phyloP scores from a whole-genome alignment of 139 green algal species.

The Tetratostichococcus sp. region DNA sequence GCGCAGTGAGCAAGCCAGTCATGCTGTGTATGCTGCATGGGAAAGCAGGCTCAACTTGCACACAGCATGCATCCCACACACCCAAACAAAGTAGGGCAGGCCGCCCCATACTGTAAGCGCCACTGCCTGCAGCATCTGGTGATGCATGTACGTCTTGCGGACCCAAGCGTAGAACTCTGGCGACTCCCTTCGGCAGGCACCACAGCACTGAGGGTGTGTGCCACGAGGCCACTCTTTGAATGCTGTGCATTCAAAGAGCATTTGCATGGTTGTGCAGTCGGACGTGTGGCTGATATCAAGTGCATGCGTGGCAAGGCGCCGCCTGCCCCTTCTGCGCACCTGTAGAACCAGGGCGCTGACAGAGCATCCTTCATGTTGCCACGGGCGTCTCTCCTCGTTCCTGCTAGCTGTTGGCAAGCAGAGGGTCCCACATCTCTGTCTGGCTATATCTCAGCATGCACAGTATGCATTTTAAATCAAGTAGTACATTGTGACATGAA shows the following conservation, averaged over 20 bases:
- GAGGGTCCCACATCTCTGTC: too few species aligned
- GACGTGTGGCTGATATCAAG: too few species aligned
- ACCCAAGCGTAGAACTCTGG: conserved; percentile 44
- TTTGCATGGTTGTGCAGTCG: too few species aligned
- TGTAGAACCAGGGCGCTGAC: conserved; percentile 59
- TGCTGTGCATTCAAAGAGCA: too few species aligned
- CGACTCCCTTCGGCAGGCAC: conserved; percentile 26
- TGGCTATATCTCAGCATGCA: too few species aligned
- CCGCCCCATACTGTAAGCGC: conserved; percentile 52
- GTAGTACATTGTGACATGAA: too few species aligned
- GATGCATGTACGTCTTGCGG: conserved; percentile 58
- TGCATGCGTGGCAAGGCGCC: too few species aligned
- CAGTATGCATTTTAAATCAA: too few species aligned
- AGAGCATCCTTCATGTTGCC: conserved; percentile 60
- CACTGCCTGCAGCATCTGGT: conserved; percentile 35
- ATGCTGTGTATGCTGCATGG: not conserved
- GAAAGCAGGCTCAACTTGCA: conserved; percentile 9
- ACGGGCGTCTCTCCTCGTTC: conserved; percentile 19
- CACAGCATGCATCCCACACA: not conserved
- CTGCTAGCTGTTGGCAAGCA: too few species aligned
- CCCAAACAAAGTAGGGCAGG: conserved; percentile 62
- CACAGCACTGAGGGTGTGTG: too few species aligned
- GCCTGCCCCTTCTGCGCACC: not conserved
- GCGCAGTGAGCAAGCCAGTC: too few species aligned
- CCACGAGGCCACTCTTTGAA: too few species aligned